phyloP scores from a whole-genome alignment of 345 rosid genomes.

The Garcia nutans region DNA sequence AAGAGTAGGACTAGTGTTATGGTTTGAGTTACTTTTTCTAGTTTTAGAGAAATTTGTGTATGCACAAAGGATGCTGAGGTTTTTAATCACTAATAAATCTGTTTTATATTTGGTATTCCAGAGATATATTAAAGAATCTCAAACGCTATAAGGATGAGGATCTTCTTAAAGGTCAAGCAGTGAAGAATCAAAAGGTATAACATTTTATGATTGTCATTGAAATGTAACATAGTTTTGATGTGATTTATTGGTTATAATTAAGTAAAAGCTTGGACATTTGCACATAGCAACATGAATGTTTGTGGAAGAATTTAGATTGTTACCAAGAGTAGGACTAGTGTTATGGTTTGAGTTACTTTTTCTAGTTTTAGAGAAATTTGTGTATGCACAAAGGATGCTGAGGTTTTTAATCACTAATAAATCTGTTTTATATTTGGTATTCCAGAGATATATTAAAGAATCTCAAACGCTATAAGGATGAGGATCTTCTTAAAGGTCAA shows the following conservation, averaged over 20 bases:
- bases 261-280: background rate
- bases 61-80: too few relatives aligned
- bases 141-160: conserved; percentile 81
- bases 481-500: conserved; percentile 81
- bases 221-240: too few relatives aligned
- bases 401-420: background rate
- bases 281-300: too few relatives aligned
- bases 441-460: conserved; percentile 64
- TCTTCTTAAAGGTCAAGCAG: conserved; percentile 82
- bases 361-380: too few relatives aligned
- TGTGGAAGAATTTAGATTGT: too few relatives aligned
- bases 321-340: too few relatives aligned
- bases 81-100: background rate
- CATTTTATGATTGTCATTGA: too few relatives aligned
- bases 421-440: background rate
- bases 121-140: conserved; percentile 69
- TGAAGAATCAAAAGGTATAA: conserved; percentile 80
- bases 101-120: conserved; percentile 12
- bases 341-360: too few relatives aligned
- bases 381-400: too few relatives aligned
- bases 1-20: too few relatives aligned
- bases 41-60: too few relatives aligned
- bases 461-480: conserved; percentile 73
- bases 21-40: too few relatives aligned
- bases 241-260: background rate